Evolutionary conservation across 331 rosid genomes (phyloP).

Genomic region (Telfairia occidentalis): DNA sequence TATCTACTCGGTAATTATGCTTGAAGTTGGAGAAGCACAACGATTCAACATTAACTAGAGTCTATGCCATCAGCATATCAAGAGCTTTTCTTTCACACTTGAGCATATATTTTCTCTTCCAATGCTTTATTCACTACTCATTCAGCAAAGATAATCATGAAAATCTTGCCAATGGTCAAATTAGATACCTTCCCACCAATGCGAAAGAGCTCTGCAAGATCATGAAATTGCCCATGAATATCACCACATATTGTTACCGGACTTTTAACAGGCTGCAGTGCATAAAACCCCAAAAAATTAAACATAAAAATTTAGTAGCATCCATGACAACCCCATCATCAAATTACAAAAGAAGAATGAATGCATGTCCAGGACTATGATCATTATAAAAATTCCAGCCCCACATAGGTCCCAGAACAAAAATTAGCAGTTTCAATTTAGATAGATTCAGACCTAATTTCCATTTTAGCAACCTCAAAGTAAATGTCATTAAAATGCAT

Average conservation of each 20-base stretch:
- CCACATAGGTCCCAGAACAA: not conserved
- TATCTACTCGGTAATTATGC: not conserved
- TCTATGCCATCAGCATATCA: not conserved
- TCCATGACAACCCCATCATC: not conserved
- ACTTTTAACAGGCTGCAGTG: slow-evolving; percentile 15
- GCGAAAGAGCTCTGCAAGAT: slow-evolving; percentile 16
- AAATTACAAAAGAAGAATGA: not conserved
- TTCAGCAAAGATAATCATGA: not conserved
- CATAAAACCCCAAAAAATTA: slow-evolving; percentile 6
- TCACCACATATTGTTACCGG: slow-evolving; percentile 18
- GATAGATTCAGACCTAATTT: not conserved
- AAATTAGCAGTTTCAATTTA: not conserved
- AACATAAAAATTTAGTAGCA: not conserved
- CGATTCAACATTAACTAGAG: not conserved
- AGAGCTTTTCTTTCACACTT: slow-evolving; percentile 2
- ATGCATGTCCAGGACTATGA: not conserved
- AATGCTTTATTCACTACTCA: not conserved
- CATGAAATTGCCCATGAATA: slow-evolving; percentile 16
- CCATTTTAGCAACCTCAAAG: not conserved
- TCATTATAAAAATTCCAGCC: not conserved
- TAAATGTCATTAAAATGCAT: not conserved
- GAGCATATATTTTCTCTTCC: not conserved
- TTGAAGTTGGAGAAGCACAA: not conserved
- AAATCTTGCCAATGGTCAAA: slow-evolving; percentile 1
- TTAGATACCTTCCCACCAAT: slow-evolving; percentile 15